Conservation (phyloP, 192 early-diverging fungal species). For the Haplosporangium gracile region DNA sequence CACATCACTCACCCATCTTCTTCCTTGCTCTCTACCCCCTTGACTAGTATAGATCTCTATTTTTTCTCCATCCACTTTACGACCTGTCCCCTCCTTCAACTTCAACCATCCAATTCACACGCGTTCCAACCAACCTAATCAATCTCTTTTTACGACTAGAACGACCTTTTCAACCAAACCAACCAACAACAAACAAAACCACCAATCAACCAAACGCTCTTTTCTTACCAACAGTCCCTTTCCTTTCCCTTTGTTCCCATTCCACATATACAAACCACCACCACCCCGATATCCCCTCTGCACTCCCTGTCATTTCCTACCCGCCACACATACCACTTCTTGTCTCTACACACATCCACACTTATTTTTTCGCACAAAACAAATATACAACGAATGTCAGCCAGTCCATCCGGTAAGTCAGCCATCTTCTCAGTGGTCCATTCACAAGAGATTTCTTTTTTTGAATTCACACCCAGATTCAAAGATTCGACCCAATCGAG, state of each 20-base stretch:
- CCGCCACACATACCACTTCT: not conserved
- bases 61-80: not conserved
- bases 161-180: not conserved
- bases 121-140: not conserved
- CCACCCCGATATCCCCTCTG: not conserved
- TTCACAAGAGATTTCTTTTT: not conserved
- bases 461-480: slow-evolving; percentile 23
- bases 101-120: not conserved
- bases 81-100: no score
- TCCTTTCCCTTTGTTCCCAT: no score
- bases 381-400: not conserved
- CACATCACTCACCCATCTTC: not conserved
- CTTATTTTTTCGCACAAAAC: not conserved
- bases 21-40: not conserved
- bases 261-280: not conserved
- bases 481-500: slow-evolving; percentile 14
- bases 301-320: not conserved
- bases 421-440: not conserved
- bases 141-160: not conserved
- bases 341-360: not conserved
- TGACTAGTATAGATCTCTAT: not conserved
- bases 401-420: not conserved
- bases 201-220: not conserved
- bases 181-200: not conserved
- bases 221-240: not conserved